These are phyloP conservation scores for Fusarium liriodendri DNA, from an alignment of 2,329 filamentous ascomycete genomes.

Conservation along the genomic window DNA sequence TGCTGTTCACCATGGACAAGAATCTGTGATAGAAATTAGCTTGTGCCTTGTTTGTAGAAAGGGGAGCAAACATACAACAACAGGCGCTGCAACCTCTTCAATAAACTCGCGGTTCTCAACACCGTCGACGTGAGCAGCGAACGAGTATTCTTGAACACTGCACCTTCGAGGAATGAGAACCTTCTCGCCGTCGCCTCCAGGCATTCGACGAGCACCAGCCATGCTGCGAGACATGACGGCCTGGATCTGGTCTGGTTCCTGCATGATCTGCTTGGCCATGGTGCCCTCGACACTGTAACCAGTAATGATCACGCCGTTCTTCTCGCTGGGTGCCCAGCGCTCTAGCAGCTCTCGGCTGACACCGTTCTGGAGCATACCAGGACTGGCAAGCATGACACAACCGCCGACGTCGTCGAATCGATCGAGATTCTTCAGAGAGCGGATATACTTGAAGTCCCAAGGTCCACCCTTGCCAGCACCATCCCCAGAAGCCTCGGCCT, in stretches of 20 bases:
- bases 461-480: constrained; percentile 82
- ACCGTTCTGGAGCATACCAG: constrained; percentile 98
- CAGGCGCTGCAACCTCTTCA: constrained; percentile 89
- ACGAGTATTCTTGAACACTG: constrained; percentile 93
- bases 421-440: constrained; percentile 91
- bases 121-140: constrained; percentile 96
- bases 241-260: constrained; percentile 93
- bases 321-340: constrained; percentile 94
- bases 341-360: constrained; percentile 93
- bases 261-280: constrained; percentile 96
- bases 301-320: constrained; percentile 98
- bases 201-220: constrained; percentile 69
- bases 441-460: constrained; percentile 97
- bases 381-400: constrained; percentile 96
- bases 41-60: background rate
- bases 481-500: constrained; percentile 84
- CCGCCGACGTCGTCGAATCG: constrained; percentile 95
- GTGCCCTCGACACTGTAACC: constrained; percentile 99
- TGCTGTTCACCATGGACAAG: constrained; percentile 97
- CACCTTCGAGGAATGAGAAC: constrained; percentile 92
- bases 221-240: constrained; percentile 87
- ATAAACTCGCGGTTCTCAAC: constrained; percentile 97
- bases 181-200: constrained; percentile 81
- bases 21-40: constrained; percentile 67
- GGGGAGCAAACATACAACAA: constrained; percentile 76